A percentile compares a stretch with the other conserved stretches of the same genome.
Evolutionary conservation across 2,329 filamentous ascomycete genomes (phyloP).

Genomic region (Tothia fuscella): DNA sequence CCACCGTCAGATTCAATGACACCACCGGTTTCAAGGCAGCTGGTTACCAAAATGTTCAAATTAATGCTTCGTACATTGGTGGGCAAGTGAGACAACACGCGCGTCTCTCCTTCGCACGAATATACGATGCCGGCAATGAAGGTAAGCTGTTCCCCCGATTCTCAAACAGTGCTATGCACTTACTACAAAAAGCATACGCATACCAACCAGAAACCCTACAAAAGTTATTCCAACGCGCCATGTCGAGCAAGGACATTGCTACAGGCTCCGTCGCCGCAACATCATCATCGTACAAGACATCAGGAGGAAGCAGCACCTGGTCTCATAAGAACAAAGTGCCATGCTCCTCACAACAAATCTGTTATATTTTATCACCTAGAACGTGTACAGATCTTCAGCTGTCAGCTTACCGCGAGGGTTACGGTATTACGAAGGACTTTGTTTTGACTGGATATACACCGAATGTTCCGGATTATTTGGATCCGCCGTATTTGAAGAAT

Average conservation of each 20-base stretch:
- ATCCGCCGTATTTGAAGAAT: background rate
- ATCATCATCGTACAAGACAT: background rate
- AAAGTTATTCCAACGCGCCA: constrained; percentile 41
- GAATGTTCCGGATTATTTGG: background rate
- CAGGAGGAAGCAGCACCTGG: background rate
- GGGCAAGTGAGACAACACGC: constrained; percentile 21
- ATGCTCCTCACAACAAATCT: constrained; percentile 23
- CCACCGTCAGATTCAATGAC: constrained; percentile 35
- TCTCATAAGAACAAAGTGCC: background rate
- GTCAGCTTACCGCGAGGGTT: constrained; percentile 29
- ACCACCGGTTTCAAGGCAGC: constrained; percentile 34
- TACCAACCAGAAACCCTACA: constrained; percentile 45
- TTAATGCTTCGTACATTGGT: constrained; percentile 16
- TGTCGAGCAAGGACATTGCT: constrained; percentile 41
- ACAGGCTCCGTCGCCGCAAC: constrained; percentile 32
- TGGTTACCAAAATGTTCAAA: constrained; percentile 31
- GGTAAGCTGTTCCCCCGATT: background rate
- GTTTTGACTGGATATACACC: constrained; percentile 20
- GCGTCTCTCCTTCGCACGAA: constrained; percentile 18
- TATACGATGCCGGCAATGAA: constrained; percentile 16
- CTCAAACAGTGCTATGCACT: background rate
- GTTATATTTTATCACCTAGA: constrained; percentile 26
- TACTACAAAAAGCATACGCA: constrained; percentile 20
- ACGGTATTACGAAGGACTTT: constrained; percentile 35
- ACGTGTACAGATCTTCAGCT: constrained; percentile 36